Conservation (phyloP, 805 yeast species). For the Candida montana region DNA sequence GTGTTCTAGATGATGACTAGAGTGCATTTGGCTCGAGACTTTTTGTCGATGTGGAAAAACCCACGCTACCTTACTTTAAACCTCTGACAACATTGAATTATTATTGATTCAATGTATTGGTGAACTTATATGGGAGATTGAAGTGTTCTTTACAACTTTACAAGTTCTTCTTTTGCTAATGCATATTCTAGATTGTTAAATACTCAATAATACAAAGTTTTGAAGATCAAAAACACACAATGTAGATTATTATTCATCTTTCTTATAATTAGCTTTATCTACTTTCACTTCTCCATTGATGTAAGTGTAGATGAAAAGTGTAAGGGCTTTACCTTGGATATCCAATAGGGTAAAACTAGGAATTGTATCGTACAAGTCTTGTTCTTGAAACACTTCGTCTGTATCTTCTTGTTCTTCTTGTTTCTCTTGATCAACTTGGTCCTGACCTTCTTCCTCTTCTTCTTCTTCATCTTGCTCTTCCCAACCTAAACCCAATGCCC, state of each 20-base stretch:
- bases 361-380: conserved; percentile 27
- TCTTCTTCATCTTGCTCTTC: conserved; percentile 47
- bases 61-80: conserved; percentile 88
- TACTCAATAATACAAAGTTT: no score
- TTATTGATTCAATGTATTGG: no score
- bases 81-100: conserved; percentile 46
- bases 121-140: not conserved
- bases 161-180: conserved; percentile 4
- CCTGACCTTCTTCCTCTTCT: conserved; percentile 28
- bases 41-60: conserved; percentile 94
- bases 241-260: conserved; percentile 28
- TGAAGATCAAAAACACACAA: no score
- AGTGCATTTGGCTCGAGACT: conserved; percentile 99
- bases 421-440: conserved; percentile 11
- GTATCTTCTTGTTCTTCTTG: conserved; percentile 13
- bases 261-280: conserved; percentile 72
- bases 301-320: conserved; percentile 79
- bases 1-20: conserved; percentile 28
- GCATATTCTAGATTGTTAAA: conserved; percentile 12
- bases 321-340: conserved; percentile 71
- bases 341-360: conserved; percentile 91
- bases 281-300: conserved; percentile 82
- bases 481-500: conserved; percentile 71
- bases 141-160: not conserved
- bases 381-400: conserved; percentile 21